These are phyloP conservation scores for Apiotrichum veenhuisii DNA, from an alignment of 1,284 basidiomycete genomes.

Conservation along the genomic window DNA sequence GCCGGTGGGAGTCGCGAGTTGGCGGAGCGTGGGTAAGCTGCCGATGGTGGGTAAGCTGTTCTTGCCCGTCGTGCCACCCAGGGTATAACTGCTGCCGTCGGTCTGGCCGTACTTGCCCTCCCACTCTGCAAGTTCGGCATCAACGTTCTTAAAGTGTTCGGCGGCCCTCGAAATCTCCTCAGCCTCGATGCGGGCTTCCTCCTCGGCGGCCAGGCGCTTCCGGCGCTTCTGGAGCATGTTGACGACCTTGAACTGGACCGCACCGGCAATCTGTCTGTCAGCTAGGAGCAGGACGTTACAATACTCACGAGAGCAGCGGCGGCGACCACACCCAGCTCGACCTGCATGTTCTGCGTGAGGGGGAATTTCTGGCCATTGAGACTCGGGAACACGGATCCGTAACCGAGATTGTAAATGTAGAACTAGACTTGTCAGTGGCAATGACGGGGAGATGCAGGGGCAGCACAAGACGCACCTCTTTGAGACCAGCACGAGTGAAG, in stretches of 20 bases:
- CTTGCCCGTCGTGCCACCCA: slow-evolving; percentile 8
- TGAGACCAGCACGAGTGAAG: slow-evolving; percentile 81
- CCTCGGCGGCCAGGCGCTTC: slow-evolving; percentile 65
- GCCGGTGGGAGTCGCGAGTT: not conserved
- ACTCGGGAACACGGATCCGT: slow-evolving; percentile 66
- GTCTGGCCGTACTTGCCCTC: slow-evolving; percentile 70
- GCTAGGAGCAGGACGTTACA: not conserved
- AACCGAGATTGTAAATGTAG: slow-evolving; percentile 89
- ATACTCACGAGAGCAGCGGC: slow-evolving; percentile 55
- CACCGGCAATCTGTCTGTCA: slow-evolving; percentile 62
- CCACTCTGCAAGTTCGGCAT: slow-evolving; percentile 76
- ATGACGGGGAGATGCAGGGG: slow-evolving; percentile 30
- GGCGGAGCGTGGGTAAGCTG: not conserved
- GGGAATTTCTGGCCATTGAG: slow-evolving; percentile 73
- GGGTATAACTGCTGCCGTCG: not conserved
- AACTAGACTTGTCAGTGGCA: slow-evolving; percentile 58
- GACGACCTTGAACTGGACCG: slow-evolving; percentile 83
- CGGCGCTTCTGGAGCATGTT: slow-evolving; percentile 72
- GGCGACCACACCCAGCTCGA: slow-evolving; percentile 83
- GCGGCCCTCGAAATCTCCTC: slow-evolving; percentile 73
- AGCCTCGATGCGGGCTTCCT: slow-evolving; percentile 67
- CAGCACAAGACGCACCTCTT: slow-evolving; percentile 63
- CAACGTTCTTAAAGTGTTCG: slow-evolving; percentile 63
- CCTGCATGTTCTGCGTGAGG: slow-evolving; percentile 83
- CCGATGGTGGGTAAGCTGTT: too few relatives aligned